phyloP scores from a whole-genome alignment of 345 rosid species.

The Lepidium aucheri region DNA sequence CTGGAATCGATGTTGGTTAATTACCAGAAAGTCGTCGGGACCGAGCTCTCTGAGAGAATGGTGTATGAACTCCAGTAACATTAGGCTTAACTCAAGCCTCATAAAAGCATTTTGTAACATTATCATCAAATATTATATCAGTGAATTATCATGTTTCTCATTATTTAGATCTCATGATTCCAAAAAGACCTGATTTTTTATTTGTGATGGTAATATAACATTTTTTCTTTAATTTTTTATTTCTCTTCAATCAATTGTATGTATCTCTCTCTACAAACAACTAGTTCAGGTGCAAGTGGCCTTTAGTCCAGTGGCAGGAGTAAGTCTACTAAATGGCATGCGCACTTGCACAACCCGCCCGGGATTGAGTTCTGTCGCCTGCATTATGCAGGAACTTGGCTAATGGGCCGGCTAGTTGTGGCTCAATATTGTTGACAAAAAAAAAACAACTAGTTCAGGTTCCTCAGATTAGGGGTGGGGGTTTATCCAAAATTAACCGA shows the following conservation, averaged over 20 bases:
- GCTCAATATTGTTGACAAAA: no score
- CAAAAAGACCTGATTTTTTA: background rate
- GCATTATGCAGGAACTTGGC: no score
- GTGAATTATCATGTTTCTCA: background rate
- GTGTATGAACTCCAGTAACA: slow-evolving; percentile 50
- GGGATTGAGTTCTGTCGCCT: no score
- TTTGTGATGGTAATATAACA: background rate
- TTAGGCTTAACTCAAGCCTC: background rate
- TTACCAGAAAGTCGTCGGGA: slow-evolving; percentile 56
- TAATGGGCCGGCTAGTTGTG: no score
- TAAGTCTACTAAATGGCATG: no score
- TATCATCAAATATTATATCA: background rate
- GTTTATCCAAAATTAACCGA: background rate
- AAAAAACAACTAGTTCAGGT: background rate
- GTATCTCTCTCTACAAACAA: background rate
- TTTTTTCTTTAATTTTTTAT: background rate
- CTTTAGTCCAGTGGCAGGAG: no score
- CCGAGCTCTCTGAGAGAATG: slow-evolving; percentile 58
- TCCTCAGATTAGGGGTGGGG: background rate
- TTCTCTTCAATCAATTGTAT: background rate
- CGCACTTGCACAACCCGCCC: no score
- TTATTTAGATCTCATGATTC: background rate
- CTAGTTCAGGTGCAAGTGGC: no score
- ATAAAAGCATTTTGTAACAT: background rate
- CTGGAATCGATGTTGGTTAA: slow-evolving; percentile 47